phyloP scores from a whole-genome alignment of 805 yeast species.

The Yarrowia sp. region DNA sequence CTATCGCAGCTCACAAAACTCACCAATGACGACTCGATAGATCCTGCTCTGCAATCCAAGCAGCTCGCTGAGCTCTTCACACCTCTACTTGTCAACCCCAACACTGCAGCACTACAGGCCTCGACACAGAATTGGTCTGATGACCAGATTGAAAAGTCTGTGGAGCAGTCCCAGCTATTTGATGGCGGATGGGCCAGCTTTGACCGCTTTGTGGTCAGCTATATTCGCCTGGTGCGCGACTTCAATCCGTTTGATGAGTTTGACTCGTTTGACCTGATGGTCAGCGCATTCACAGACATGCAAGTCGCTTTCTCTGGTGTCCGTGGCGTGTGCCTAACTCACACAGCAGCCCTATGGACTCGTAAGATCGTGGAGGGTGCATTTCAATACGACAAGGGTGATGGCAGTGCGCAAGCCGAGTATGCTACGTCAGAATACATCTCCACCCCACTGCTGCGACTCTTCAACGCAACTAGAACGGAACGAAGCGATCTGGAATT shows the following conservation, averaged over 20 bases:
- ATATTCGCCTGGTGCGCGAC: conserved; percentile 57
- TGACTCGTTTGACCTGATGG: conserved; percentile 60
- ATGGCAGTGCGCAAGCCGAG: conserved; percentile 40
- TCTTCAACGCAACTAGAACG: conserved; percentile 68
- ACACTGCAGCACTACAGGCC: neutral
- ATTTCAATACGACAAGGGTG: conserved; percentile 40
- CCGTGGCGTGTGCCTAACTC: conserved; percentile 46
- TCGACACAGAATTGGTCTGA: conserved; percentile 4
- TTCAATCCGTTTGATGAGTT: conserved; percentile 60
- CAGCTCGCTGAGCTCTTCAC: neutral
- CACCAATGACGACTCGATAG: conserved; percentile 9
- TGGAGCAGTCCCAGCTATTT: conserved; percentile 43
- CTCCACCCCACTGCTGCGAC: conserved; percentile 61
- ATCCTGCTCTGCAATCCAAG: neutral
- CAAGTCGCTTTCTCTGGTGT: conserved; percentile 51
- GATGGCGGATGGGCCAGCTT: conserved; percentile 56
- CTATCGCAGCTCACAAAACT: neutral
- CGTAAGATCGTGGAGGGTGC: conserved; percentile 42
- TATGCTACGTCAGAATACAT: conserved; percentile 53
- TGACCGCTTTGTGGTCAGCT: conserved; percentile 57
- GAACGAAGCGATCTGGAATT: conserved; percentile 48
- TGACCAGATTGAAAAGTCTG: neutral
- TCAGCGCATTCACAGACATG: conserved; percentile 55
- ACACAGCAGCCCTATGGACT: conserved; percentile 40
- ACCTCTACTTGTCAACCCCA: neutral